phyloP scores from a whole-genome alignment of 2,329 filamentous ascomycete species.

The Talaromyces sp. region DNA sequence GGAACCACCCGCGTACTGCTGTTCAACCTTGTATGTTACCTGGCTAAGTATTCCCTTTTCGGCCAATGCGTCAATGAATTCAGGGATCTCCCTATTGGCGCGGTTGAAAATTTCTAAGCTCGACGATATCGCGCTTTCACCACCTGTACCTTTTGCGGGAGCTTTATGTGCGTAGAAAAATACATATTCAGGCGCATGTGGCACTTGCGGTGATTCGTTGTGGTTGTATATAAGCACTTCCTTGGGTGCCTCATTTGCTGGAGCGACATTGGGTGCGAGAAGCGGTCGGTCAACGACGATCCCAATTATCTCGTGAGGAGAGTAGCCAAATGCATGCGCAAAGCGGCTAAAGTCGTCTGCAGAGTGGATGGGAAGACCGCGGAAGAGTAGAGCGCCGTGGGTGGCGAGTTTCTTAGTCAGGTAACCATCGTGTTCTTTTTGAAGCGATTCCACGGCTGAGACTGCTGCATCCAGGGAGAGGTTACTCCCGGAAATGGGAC shows the following conservation, averaged over 20 bases:
- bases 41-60: slow-evolving; percentile 37
- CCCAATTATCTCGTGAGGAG: slow-evolving; percentile 51
- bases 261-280: slow-evolving; percentile 45
- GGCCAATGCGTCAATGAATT: slow-evolving; percentile 44
- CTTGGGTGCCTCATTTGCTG: slow-evolving; percentile 50
- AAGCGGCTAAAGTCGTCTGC: slow-evolving; percentile 50
- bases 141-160: slow-evolving; percentile 25
- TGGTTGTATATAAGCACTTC: slow-evolving; percentile 51
- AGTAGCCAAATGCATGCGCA: slow-evolving; percentile 49
- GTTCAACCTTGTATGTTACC: slow-evolving; percentile 43
- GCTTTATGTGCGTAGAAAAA: slow-evolving; percentile 48
- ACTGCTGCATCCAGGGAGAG: slow-evolving; percentile 35
- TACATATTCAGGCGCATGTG: slow-evolving; percentile 52
- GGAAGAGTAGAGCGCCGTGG: slow-evolving; percentile 50
- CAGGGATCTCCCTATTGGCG: slow-evolving; percentile 46
- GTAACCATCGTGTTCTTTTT: background rate
- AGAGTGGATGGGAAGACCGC: slow-evolving; percentile 45
- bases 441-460: background rate
- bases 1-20: slow-evolving; percentile 48
- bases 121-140: slow-evolving; percentile 49
- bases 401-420: slow-evolving; percentile 24
- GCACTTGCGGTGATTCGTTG: slow-evolving; percentile 52
- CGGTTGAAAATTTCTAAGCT: slow-evolving; percentile 48
- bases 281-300: slow-evolving; percentile 49
- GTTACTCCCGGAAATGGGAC: slow-evolving; percentile 25